Evolutionary conservation across 306 rosid species (phyloP).

Genomic region (Lathyrus tuberosus): DNA sequence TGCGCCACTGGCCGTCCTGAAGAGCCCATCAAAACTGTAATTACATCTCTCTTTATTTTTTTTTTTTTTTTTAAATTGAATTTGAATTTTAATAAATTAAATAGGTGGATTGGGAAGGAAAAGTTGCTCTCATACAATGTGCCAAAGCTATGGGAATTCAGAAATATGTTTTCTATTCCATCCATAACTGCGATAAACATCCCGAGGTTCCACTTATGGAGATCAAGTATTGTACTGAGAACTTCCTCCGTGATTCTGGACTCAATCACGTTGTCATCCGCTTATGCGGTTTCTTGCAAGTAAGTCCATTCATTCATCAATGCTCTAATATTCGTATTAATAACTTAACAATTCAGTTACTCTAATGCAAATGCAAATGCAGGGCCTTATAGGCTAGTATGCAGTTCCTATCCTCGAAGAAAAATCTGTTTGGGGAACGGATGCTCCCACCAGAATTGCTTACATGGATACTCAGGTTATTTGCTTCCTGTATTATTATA

Average conservation of each 20-base stretch:
- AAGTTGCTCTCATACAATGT: constrained; percentile 94
- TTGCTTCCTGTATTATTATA: neutral
- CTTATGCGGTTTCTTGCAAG: constrained; percentile 87
- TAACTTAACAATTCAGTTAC: neutral
- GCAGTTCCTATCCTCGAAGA: constrained; percentile 95
- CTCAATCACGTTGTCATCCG: constrained; percentile 71
- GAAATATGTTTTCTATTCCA: constrained; percentile 87
- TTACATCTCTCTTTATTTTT: neutral
- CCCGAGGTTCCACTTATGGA: constrained; percentile 99
- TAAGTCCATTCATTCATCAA: neutral
- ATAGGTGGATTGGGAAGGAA: constrained; percentile 98
- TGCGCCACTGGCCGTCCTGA: constrained; percentile 99
- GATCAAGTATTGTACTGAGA: constrained; percentile 91
- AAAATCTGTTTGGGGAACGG: constrained; percentile 99
- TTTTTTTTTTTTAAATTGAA: too few relatives aligned
- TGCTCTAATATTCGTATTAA: too few relatives aligned
- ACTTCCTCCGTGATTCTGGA: constrained; percentile 78
- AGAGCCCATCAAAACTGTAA: constrained; percentile 87
- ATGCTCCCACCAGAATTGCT: constrained; percentile 96
- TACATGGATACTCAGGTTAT: constrained; percentile 99
- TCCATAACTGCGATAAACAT: constrained; percentile 93
- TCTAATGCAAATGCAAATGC: neutral
- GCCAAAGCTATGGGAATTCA: constrained; percentile 99
- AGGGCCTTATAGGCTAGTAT: constrained; percentile 95
- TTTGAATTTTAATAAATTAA: neutral